Conservation (phyloP, 2,329 filamentous ascomycete species). For the Iodosphaeria phyllophila region DNA sequence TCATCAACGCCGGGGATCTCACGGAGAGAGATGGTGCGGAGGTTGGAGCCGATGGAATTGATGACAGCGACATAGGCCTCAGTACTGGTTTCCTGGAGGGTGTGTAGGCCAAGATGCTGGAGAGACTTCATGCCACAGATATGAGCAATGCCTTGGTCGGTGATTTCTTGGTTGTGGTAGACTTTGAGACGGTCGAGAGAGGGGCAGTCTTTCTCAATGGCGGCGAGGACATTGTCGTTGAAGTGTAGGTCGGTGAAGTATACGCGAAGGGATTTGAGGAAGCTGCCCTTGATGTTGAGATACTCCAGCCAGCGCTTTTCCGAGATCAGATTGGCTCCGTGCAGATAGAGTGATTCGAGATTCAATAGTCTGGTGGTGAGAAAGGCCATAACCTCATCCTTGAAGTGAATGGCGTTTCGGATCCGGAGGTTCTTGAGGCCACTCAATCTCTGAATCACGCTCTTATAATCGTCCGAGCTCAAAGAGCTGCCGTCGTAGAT, state of each 20-base stretch:
- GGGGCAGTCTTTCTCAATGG: slow-evolving; percentile 46
- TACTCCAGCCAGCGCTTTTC: slow-evolving; percentile 57
- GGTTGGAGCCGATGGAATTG: slow-evolving; percentile 36
- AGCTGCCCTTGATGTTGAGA: slow-evolving; percentile 43
- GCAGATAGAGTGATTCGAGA: slow-evolving; percentile 58
- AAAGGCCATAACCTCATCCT: slow-evolving; percentile 67
- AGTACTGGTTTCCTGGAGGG: slow-evolving; percentile 36
- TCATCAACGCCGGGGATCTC: slow-evolving; percentile 46
- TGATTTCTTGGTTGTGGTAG: slow-evolving; percentile 59
- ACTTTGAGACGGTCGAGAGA: slow-evolving; percentile 61
- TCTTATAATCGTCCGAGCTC: slow-evolving; percentile 55
- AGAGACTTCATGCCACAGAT: slow-evolving; percentile 46
- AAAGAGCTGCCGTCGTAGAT: slow-evolving; percentile 47
- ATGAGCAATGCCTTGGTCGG: slow-evolving; percentile 41
- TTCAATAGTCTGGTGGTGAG: slow-evolving; percentile 51
- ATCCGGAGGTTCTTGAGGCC: slow-evolving; percentile 53
- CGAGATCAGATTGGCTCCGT: slow-evolving; percentile 69
- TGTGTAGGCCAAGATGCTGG: slow-evolving; percentile 56
- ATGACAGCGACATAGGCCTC: slow-evolving; percentile 43
- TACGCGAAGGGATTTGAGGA: slow-evolving; percentile 52
- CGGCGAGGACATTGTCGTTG: slow-evolving; percentile 45
- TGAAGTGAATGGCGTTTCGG: slow-evolving; percentile 79
- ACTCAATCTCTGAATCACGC: slow-evolving; percentile 61
- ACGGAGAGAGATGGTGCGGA: slow-evolving; percentile 65
- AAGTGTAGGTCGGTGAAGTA: slow-evolving; percentile 75